phyloP scores from a whole-genome alignment of 768 basidiomycete genomes.

The Mycena rebaudengoi region DNA sequence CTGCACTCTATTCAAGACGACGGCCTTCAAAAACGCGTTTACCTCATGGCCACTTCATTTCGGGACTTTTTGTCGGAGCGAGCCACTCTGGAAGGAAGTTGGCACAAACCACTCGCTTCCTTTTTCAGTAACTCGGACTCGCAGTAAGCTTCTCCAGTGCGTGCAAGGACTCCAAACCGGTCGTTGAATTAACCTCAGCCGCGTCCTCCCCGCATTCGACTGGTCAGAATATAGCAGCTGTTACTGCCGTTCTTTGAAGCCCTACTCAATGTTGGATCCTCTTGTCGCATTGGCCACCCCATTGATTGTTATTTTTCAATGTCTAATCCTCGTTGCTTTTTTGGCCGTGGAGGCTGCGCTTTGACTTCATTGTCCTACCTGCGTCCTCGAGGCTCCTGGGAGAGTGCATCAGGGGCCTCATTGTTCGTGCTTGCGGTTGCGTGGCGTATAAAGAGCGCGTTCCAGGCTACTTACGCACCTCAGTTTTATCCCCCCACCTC shows the following conservation, averaged over 20 bases:
- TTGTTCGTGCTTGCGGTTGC: constrained; percentile 16
- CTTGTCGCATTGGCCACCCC: too few species aligned
- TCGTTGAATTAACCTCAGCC: neutral
- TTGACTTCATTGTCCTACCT: constrained; percentile 27
- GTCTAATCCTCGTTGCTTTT: neutral
- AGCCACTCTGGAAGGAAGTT: neutral
- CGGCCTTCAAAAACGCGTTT: constrained; percentile 8
- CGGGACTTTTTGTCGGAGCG: neutral
- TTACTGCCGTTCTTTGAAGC: neutral
- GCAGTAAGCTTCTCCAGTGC: neutral
- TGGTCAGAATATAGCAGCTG: too few species aligned
- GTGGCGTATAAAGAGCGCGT: constrained; percentile 20
- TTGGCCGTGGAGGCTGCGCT: constrained; percentile 3
- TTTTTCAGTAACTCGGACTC: constrained; percentile 3
- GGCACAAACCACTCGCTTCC: constrained; percentile 7
- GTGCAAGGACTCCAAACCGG: neutral
- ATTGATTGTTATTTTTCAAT: neutral
- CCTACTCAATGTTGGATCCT: neutral
- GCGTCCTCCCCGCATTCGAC: too few species aligned
- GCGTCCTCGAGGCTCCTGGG: constrained; percentile 30
- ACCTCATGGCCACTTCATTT: constrained; percentile 12
- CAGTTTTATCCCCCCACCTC: neutral
- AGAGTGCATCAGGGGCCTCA: constrained; percentile 26
- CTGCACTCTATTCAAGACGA: too few species aligned
- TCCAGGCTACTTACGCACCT: neutral